Percentiles rank a stretch among this genome's conserved stretches.
phyloP scores from a whole-genome alignment of 2,329 filamentous ascomycete species.

The Alternaria solani region DNA sequence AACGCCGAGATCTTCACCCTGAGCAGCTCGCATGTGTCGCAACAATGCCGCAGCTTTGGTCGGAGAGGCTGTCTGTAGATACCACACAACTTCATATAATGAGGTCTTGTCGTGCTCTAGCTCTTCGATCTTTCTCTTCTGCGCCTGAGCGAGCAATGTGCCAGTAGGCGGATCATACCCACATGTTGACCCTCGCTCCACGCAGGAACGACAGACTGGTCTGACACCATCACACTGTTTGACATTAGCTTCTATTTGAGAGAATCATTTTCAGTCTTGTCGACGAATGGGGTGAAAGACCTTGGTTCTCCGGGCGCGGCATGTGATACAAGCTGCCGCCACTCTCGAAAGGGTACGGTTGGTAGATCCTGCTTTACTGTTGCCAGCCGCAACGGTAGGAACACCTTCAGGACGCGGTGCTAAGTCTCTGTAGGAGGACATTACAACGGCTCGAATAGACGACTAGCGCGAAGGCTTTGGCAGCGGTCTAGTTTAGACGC shows the following conservation, averaged over 20 bases:
- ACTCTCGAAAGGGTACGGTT: constrained; percentile 4
- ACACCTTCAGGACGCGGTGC: constrained; percentile 9
- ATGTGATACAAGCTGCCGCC: constrained; percentile 11
- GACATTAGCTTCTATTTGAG: background rate
- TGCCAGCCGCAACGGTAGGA: background rate
- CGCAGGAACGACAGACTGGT: constrained; percentile 16
- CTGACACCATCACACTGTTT: constrained; percentile 16
- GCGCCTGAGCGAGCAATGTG: constrained; percentile 9
- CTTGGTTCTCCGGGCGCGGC: constrained; percentile 15
- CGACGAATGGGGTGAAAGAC: background rate
- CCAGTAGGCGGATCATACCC: constrained; percentile 11
- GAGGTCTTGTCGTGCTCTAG: constrained; percentile 17
- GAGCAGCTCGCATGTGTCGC: constrained; percentile 10
- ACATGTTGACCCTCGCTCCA: constrained; percentile 2
- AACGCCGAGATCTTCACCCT: constrained; percentile 12
- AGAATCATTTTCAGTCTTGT: background rate
- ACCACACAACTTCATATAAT: constrained; percentile 26
- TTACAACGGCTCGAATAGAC: background rate
- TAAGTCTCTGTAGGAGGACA: constrained; percentile 8
- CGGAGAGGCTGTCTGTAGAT: constrained; percentile 21
- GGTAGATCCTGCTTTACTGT: background rate
- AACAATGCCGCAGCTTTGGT: constrained; percentile 21
- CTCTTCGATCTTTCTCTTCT: constrained; percentile 17
- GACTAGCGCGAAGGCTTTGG: background rate
- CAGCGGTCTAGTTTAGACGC: background rate